These are phyloP conservation scores for Leccinum holopus DNA, from an alignment of 1,284 basidiomycete species.

Conservation along the genomic window DNA sequence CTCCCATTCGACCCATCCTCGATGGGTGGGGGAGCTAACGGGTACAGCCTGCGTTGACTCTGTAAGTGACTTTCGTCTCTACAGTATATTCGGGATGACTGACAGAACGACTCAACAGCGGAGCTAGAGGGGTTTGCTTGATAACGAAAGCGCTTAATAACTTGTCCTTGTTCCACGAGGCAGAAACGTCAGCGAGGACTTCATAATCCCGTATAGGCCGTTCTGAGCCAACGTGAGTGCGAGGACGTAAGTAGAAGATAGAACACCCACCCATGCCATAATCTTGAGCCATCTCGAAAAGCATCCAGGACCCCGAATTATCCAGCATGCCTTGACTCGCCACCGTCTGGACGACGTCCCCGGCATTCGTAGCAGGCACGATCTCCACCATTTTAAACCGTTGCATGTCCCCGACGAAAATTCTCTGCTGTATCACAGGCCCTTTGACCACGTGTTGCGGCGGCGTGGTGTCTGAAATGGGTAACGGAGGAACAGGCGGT, in stretches of 20 bases:
- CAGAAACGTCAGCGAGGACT: slow-evolving; percentile 65
- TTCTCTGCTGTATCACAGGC: slow-evolving; percentile 54
- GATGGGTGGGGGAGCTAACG: slow-evolving; percentile 62
- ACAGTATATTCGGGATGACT: slow-evolving; percentile 27
- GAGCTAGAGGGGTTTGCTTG: slow-evolving; percentile 65
- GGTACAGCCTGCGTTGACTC: slow-evolving; percentile 57
- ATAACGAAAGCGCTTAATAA: slow-evolving; percentile 75
- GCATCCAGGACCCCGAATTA: slow-evolving; percentile 66
- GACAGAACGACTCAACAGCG: slow-evolving; percentile 58
- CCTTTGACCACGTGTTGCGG: slow-evolving; percentile 25
- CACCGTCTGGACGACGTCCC: slow-evolving; percentile 62
- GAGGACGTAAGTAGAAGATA: slow-evolving; percentile 1
- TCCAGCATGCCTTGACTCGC: slow-evolving; percentile 60
- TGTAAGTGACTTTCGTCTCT: slow-evolving; percentile 12
- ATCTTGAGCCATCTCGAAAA: slow-evolving; percentile 78
- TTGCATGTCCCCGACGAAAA: slow-evolving; percentile 75
- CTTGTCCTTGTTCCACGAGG: slow-evolving; percentile 82
- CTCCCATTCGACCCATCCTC: slow-evolving; percentile 83
- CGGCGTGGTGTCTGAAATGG: slow-evolving; percentile 31
- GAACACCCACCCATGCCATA: slow-evolving; percentile 77
- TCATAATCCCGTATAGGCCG: slow-evolving; percentile 86
- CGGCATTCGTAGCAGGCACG: slow-evolving; percentile 56
- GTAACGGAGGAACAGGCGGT: slow-evolving; percentile 39
- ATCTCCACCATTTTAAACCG: slow-evolving; percentile 71
- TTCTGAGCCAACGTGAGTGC: slow-evolving; percentile 48